These are phyloP conservation scores for Syzygium malaccense DNA, from an alignment of 441 rosid species.

Conservation along the genomic window DNA sequence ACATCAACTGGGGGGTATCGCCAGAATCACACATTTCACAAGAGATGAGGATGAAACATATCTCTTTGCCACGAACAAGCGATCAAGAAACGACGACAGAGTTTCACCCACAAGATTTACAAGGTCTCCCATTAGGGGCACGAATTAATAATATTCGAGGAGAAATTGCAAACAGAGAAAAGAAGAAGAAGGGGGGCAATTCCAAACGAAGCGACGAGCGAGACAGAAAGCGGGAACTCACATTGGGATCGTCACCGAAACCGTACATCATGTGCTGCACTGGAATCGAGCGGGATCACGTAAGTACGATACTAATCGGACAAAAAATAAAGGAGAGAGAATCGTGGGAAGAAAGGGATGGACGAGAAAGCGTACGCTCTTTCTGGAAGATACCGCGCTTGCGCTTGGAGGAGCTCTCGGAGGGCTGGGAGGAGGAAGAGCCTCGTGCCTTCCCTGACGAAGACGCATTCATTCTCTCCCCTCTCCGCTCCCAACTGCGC, in stretches of 20 bases:
- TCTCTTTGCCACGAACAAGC: not conserved
- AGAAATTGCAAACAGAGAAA: not conserved
- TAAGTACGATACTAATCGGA: not conserved
- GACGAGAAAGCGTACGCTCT: slow-evolving; percentile 44
- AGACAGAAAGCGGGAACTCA: slow-evolving; percentile 20
- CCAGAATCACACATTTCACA: not conserved
- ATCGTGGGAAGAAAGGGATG: not conserved
- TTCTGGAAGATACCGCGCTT: slow-evolving; percentile 82
- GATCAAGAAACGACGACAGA: not conserved
- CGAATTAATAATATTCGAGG: not conserved
- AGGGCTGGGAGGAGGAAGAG: slow-evolving; percentile 46
- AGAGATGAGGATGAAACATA: not conserved
- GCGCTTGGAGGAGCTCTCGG: slow-evolving; percentile 66
- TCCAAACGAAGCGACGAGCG: not conserved
- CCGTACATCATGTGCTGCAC: slow-evolving; percentile 99
- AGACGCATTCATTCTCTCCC: not conserved
- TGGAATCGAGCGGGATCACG: slow-evolving; percentile 10
- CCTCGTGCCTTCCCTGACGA: slow-evolving; percentile 30
- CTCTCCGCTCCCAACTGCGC: not conserved
- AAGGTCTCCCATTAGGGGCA: not conserved
- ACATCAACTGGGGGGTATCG: not conserved
- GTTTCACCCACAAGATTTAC: not conserved
- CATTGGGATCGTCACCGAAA: slow-evolving; percentile 84
- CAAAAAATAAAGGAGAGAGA: not conserved
- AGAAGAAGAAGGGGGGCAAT: not conserved